A percentile compares a stretch with the other conserved stretches of the same genome.
Conservation (phyloP, 164 flowering plant genomes). For the Magnolia changhungtana region DNA sequence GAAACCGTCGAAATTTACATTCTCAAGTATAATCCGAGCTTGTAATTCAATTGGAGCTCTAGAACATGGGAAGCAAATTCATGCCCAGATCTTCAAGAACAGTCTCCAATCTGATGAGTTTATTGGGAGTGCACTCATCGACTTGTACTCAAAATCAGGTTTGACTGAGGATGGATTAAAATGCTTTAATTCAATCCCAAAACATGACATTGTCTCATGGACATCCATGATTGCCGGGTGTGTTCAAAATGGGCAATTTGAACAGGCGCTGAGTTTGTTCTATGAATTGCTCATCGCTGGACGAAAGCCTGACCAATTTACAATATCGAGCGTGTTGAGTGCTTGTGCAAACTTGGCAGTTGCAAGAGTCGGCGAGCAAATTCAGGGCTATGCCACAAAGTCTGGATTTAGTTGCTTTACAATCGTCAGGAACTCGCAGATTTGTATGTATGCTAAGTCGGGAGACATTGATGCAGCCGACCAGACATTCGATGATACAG, state of each 20-base stretch:
- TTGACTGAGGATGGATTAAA: constrained; percentile 33
- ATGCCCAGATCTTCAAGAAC: constrained; percentile 49
- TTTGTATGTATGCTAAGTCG: constrained; percentile 60
- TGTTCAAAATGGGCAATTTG: constrained; percentile 40
- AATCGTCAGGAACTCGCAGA: constrained; percentile 40
- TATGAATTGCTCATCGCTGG: constrained; percentile 32
- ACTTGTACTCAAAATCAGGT: constrained; percentile 41
- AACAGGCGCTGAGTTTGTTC: constrained; percentile 36
- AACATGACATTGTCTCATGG: constrained; percentile 48
- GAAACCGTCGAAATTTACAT: constrained; percentile 47
- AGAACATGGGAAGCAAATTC: constrained; percentile 54
- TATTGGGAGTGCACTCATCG: constrained; percentile 52
- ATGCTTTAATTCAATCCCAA: constrained; percentile 44
- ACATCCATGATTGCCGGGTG: constrained; percentile 50
- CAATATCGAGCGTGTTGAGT: constrained; percentile 41
- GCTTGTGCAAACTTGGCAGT: constrained; percentile 52
- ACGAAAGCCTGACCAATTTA: constrained; percentile 44
- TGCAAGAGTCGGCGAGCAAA: constrained; percentile 46
- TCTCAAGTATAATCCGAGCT: constrained; percentile 49
- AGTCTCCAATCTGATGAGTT: constrained; percentile 47
- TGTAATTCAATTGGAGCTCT: constrained; percentile 34
- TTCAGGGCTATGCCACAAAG: constrained; percentile 48
- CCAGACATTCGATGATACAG: constrained; percentile 34
- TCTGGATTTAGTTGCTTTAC: constrained; percentile 31
- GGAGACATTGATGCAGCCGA: constrained; percentile 50